A percentile compares a stretch with the other conserved stretches of the same genome.
Conservation (phyloP, 345 rosid genomes). For the Aquilaria yunnanensis region DNA sequence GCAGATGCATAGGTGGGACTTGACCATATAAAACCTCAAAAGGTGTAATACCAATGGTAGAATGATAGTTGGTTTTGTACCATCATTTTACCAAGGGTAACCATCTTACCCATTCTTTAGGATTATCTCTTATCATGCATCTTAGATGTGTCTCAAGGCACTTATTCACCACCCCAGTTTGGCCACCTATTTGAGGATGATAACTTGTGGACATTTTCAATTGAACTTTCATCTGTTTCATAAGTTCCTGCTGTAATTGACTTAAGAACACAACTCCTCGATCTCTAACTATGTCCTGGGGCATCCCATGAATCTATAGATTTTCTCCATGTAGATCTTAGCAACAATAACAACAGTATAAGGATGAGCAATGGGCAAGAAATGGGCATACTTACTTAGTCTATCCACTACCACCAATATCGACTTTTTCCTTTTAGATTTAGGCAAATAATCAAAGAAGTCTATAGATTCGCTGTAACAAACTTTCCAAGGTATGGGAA, state of each 20-base stretch:
- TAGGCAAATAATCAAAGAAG: no score
- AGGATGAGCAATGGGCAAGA: no score
- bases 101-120: not conserved
- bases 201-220: not conserved
- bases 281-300: not conserved
- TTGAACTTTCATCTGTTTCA: not conserved
- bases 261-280: not conserved
- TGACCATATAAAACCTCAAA: not conserved
- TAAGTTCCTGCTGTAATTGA: not conserved
- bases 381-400: no score
- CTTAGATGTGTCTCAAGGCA: not conserved
- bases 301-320: no score
- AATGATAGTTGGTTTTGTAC: not conserved
- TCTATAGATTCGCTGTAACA: no score
- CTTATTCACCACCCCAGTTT: not conserved
- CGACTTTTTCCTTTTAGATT: no score
- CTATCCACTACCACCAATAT: no score
- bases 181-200: not conserved
- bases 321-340: no score
- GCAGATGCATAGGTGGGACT: not conserved
- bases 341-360: no score
- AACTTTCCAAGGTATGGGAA: no score
- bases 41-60: not conserved
- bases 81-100: not conserved
- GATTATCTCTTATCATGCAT: not conserved